These are phyloP conservation scores for Vigna trinervia DNA, from an alignment of 306 rosid genomes.

Conservation along the genomic window DNA sequence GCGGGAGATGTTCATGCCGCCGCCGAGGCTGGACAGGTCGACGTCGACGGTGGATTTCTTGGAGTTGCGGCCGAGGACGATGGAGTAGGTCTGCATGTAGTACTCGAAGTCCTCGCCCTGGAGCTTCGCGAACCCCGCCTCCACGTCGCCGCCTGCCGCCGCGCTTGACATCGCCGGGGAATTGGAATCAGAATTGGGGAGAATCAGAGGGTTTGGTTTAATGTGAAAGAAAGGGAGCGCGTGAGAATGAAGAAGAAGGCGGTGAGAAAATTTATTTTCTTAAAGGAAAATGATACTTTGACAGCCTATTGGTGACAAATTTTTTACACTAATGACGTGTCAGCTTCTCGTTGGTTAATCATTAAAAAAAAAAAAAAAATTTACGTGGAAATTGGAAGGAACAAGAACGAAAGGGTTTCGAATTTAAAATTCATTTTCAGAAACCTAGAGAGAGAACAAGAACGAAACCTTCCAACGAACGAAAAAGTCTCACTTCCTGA, in stretches of 20 bases:
- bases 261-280: too few species aligned
- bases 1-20: slow-evolving; percentile 99
- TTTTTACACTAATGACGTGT: too few species aligned
- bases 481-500: too few species aligned
- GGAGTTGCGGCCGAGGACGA: slow-evolving; percentile 94
- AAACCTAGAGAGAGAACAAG: too few species aligned
- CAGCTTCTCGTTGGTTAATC: too few species aligned
- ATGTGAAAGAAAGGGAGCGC: not conserved
- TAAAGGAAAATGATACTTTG: too few species aligned
- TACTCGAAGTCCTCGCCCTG: slow-evolving; percentile 99
- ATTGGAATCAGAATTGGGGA: not conserved
- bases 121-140: slow-evolving; percentile 97
- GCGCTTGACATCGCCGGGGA: slow-evolving; percentile 51
- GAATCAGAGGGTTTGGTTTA: not conserved
- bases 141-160: slow-evolving; percentile 71
- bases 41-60: slow-evolving; percentile 96
- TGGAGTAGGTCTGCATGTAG: slow-evolving; percentile 99
- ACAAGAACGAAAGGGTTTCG: too few species aligned
- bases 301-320: too few species aligned
- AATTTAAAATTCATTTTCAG: too few species aligned
- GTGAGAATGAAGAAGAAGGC: not conserved
- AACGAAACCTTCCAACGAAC: too few species aligned
- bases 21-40: slow-evolving; percentile 97
- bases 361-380: too few species aligned
- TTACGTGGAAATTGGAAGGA: too few species aligned